Conservation (phyloP, 2,329 filamentous ascomycete species). For the Metarhizium album region DNA sequence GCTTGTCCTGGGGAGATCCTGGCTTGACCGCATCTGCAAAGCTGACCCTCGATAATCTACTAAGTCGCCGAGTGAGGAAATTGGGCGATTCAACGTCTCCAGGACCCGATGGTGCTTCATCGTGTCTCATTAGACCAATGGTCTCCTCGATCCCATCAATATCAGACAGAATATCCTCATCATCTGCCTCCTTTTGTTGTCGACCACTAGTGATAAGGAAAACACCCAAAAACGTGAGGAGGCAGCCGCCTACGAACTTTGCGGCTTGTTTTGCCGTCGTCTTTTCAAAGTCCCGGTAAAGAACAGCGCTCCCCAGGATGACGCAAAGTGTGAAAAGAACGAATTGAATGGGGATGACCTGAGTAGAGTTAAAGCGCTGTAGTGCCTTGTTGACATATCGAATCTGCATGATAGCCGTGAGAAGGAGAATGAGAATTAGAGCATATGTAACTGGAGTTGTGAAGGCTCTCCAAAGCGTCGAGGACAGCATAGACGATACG, state of each 20-base stretch:
- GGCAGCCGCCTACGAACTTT: slow-evolving; percentile 85
- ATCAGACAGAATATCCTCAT: slow-evolving; percentile 45
- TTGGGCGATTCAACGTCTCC: slow-evolving; percentile 14
- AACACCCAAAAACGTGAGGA: slow-evolving; percentile 91
- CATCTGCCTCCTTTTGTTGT: slow-evolving; percentile 46
- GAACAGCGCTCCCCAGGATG: slow-evolving; percentile 82
- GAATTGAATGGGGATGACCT: slow-evolving; percentile 96
- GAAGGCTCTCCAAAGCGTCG: slow-evolving; percentile 78
- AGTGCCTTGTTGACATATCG: slow-evolving; percentile 84
- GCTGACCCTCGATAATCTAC: slow-evolving; percentile 34
- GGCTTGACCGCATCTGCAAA: slow-evolving; percentile 30
- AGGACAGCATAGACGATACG: slow-evolving; percentile 87
- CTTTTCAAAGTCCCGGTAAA: slow-evolving; percentile 91
- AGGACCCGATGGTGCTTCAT: slow-evolving; percentile 14
- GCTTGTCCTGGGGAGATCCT: slow-evolving; percentile 23
- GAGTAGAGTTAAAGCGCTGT: slow-evolving; percentile 90
- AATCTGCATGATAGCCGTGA: slow-evolving; percentile 90
- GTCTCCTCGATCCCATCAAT: slow-evolving; percentile 52
- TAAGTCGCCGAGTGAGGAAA: slow-evolving; percentile 35
- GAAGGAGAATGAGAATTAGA: slow-evolving; percentile 66
- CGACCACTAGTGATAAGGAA: slow-evolving; percentile 90
- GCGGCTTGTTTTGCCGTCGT: slow-evolving; percentile 60
- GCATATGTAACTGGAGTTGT: slow-evolving; percentile 87
- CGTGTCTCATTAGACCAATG: slow-evolving; percentile 47
- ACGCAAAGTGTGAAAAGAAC: slow-evolving; percentile 94